Evolutionary conservation across 1,284 basidiomycete genomes (phyloP), one percentile per base, ranked within the genome.

Genomic region (Anthracocystis panici-leucophaei): DNA sequence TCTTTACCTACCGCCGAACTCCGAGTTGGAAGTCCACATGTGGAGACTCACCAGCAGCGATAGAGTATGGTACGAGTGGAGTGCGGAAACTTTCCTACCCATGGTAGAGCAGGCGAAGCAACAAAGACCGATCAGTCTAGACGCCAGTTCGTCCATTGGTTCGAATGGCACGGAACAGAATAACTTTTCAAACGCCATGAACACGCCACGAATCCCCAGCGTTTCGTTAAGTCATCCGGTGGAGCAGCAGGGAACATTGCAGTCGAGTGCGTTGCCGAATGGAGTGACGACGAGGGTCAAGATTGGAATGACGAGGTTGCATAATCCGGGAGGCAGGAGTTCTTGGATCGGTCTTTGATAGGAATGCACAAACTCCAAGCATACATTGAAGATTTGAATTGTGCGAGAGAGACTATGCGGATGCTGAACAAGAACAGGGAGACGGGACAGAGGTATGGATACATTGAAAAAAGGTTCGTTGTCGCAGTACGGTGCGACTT

Each of bases 21-120:
- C 93, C 25, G 96, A 99, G 85, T 87, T 99, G 18, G 92, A 94
- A 62, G 93, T 98, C 10, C 92, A 93, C 57, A 90, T 99, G 56
- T 99, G 97, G 96, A 91, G 97, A 31, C 87, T 97, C 64, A 95
- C 94, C 1, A 70, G 76, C 14, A 78, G 91, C 68, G 89, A 91
- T 33, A 90, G 92, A 79, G 94, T 99, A 9, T 99, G 97, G 97
- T 99, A 98, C 87, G 97, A 99, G 86, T 99, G 97, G 97, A 91
- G 91, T 80, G 95, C 94, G 0, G 95, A 98, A 82, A 91, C 92
- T 3, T 98, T 93, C 87, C 88, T 98, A 44, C 90, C 91, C n/a
- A 25, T 50, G 25, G 16, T 63, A 25, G 52, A 57, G 23, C 62
- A 46, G 18, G 31, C 20, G n/a, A 59, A 20, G 29, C 61, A 48